Conservation (phyloP, 2,329 filamentous ascomycete species). For the Torrubiella hemipterigena region DNA sequence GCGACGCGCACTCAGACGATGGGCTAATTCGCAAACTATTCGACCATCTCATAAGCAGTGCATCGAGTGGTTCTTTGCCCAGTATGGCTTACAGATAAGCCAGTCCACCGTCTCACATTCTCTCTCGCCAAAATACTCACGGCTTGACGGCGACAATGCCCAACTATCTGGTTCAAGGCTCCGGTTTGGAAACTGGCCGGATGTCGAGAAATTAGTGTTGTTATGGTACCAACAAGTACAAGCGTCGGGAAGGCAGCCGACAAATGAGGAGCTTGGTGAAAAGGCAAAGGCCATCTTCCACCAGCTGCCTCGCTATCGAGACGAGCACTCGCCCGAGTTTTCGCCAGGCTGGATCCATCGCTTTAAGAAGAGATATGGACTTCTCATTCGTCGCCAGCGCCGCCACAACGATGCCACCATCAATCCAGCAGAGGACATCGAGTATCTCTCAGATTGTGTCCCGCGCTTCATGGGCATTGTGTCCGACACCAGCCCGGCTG, state of each 20-base stretch:
- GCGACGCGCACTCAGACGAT: slow-evolving; percentile 45
- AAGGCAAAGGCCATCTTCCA: slow-evolving; percentile 49
- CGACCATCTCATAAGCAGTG: slow-evolving; percentile 49
- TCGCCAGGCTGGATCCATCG: slow-evolving; percentile 53
- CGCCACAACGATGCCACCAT: slow-evolving; percentile 33
- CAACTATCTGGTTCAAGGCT: slow-evolving; percentile 50
- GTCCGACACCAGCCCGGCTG: slow-evolving; percentile 45
- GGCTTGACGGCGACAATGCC: slow-evolving; percentile 45
- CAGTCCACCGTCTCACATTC: slow-evolving; percentile 53
- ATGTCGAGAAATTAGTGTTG: slow-evolving; percentile 46
- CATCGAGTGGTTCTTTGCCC: slow-evolving; percentile 49
- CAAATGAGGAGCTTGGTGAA: slow-evolving; percentile 50
- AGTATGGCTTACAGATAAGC: slow-evolving; percentile 49
- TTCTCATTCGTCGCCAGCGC: slow-evolving; percentile 44
- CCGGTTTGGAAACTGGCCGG: slow-evolving; percentile 52
- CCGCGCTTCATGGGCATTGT: slow-evolving; percentile 47
- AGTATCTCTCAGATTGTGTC: slow-evolving; percentile 48
- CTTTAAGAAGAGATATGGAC: slow-evolving; percentile 51
- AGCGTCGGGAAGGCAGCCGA: slow-evolving; percentile 42
- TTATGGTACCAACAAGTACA: slow-evolving; percentile 42
- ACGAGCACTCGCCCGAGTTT: slow-evolving; percentile 48
- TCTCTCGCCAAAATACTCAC: slow-evolving; percentile 48
- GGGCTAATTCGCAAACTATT: slow-evolving; percentile 44
- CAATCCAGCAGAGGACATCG: slow-evolving; percentile 42
- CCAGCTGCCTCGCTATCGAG: slow-evolving; percentile 47